phyloP scores from a whole-genome alignment of 75 land plant species.

The Chamaecyparis obtusa region DNA sequence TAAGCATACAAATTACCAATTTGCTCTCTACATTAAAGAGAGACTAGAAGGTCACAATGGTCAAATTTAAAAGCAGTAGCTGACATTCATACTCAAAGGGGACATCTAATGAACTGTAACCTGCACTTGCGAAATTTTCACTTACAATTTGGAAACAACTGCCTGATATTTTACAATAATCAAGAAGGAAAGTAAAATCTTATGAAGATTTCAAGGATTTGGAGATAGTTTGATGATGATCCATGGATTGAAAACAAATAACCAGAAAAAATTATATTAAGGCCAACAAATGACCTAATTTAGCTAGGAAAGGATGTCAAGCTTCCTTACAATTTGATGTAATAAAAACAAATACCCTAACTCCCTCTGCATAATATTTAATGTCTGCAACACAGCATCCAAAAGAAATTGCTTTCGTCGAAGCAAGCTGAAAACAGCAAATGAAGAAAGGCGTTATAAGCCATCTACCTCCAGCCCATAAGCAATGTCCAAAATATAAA shows the following conservation, averaged over 20 bases:
- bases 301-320: not conserved
- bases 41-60: not conserved
- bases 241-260: not conserved
- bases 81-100: not conserved
- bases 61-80: not conserved
- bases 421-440: not conserved
- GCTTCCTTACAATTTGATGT: not conserved
- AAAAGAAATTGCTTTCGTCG: not conserved
- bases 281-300: not conserved
- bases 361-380: not conserved
- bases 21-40: not conserved
- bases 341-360: not conserved
- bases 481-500: not conserved
- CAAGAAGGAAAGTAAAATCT: not conserved
- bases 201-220: not conserved
- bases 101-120: not conserved
- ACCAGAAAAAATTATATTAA: not conserved
- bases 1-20: not conserved
- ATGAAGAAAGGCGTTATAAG: not conserved
- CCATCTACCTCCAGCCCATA: not conserved
- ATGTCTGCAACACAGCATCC: not conserved
- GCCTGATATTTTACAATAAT: not conserved
- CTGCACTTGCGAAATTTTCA: not conserved
- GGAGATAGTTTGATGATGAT: not conserved
- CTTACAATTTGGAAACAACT: not conserved